phyloP scores from a whole-genome alignment of 371 early-diverging fungal species.

The Saksenaea oblongispora region DNA sequence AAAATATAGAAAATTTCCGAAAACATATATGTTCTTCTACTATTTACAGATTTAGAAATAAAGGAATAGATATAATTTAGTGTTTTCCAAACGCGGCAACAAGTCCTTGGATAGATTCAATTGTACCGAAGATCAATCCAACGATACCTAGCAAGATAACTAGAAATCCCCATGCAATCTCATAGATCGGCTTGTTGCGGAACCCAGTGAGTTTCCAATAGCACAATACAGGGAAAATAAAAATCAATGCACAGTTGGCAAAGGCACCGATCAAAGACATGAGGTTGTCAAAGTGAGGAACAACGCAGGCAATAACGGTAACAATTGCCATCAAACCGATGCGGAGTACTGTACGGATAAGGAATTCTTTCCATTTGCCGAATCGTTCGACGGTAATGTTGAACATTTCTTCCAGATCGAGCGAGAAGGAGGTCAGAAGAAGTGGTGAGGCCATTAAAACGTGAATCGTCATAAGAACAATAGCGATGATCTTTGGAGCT shows the following conservation, averaged over 20 bases:
- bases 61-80: not conserved
- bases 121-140: constrained; percentile 78
- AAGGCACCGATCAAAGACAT: constrained; percentile 86
- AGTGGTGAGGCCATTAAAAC: constrained; percentile 84
- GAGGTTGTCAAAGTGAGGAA: constrained; percentile 81
- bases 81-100: constrained; percentile 52
- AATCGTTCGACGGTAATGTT: constrained; percentile 56
- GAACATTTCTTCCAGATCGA: constrained; percentile 68
- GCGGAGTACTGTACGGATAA: constrained; percentile 61
- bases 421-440: constrained; percentile 77
- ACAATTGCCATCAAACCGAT: constrained; percentile 50
- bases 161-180: constrained; percentile 59
- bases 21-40: too few relatives aligned
- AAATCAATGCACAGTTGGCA: constrained; percentile 76
- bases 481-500: constrained; percentile 63
- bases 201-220: constrained; percentile 77
- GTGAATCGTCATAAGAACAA: constrained; percentile 81
- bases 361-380: constrained; percentile 51
- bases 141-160: constrained; percentile 68
- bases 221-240: constrained; percentile 82
- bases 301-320: constrained; percentile 63
- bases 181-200: constrained; percentile 54
- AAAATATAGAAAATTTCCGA: not conserved
- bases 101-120: constrained; percentile 62
- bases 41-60: not conserved